These are phyloP conservation scores for Cetraspora pellucida DNA, from an alignment of 192 early-diverging fungal genomes.

Conservation along the genomic window DNA sequence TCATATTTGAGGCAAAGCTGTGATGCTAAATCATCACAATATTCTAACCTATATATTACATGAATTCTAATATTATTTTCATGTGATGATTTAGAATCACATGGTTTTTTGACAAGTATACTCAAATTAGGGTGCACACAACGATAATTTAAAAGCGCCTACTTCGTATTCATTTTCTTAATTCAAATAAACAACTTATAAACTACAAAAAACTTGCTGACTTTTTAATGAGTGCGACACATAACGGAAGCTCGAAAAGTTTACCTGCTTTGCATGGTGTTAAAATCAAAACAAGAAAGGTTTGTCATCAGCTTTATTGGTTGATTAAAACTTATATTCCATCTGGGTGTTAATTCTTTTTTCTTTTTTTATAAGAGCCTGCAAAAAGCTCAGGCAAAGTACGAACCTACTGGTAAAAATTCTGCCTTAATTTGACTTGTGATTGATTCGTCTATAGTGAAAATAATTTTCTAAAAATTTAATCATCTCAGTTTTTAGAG, in stretches of 20 bases:
- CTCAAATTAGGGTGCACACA: too few relatives aligned
- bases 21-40: too few relatives aligned
- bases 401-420: slow-evolving; percentile 58
- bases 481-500: slow-evolving; percentile 56
- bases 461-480: background rate
- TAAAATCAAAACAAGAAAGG: slow-evolving; percentile 70
- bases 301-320: slow-evolving; percentile 27
- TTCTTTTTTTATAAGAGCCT: slow-evolving; percentile 48
- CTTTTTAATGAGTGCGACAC: slow-evolving; percentile 52
- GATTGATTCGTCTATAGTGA: background rate
- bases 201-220: background rate
- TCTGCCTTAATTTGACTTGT: background rate
- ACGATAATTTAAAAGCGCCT: too few relatives aligned
- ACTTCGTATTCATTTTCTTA: too few relatives aligned
- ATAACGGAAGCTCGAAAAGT: slow-evolving; percentile 36
- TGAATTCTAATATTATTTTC: too few relatives aligned
- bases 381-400: slow-evolving; percentile 68
- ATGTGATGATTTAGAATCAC: too few relatives aligned
- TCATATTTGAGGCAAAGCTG: too few relatives aligned
- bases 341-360: background rate
- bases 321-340: background rate
- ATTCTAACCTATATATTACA: too few relatives aligned
- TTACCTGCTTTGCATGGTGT: slow-evolving; percentile 67
- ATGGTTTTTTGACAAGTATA: too few relatives aligned
- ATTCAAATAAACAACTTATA: too few relatives aligned